These are phyloP conservation scores for Geotrichum europaeum DNA, from an alignment of 1,139 yeast species.

Conservation along the genomic window DNA sequence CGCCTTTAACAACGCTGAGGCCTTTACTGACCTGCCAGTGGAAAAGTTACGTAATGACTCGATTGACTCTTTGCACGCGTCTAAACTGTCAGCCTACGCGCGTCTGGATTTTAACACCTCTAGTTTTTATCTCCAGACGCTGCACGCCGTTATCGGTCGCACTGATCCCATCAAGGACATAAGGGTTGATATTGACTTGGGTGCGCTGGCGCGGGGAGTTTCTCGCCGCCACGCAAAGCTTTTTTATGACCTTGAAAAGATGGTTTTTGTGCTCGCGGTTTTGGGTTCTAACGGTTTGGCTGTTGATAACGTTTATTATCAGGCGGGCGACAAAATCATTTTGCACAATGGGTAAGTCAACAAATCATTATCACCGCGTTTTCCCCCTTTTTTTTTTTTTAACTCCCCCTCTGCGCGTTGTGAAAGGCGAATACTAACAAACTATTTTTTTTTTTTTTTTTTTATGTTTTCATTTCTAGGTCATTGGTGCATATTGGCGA, in stretches of 20 bases:
- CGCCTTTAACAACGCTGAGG: background rate
- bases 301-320: slow-evolving; percentile 83
- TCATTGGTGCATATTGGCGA: slow-evolving; percentile 91
- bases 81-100: slow-evolving; percentile 87
- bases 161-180: slow-evolving; percentile 36
- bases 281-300: slow-evolving; percentile 95
- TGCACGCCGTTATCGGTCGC: slow-evolving; percentile 88
- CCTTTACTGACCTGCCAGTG: background rate
- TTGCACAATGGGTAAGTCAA: slow-evolving; percentile 46
- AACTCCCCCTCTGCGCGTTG: no score
- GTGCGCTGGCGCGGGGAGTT: slow-evolving; percentile 75
- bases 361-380: background rate
- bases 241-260: slow-evolving; percentile 91
- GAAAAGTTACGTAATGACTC: background rate
- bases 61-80: slow-evolving; percentile 20
- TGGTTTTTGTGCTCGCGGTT: slow-evolving; percentile 81
- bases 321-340: slow-evolving; percentile 84
- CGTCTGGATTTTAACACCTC: slow-evolving; percentile 86
- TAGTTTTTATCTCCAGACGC: slow-evolving; percentile 90
- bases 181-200: slow-evolving; percentile 79
- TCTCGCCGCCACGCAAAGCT: slow-evolving; percentile 91
- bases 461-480: slow-evolving; percentile 30
- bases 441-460: background rate
- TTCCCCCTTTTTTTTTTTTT: background rate
- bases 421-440: slow-evolving; percentile 4